These are phyloP conservation scores for Globisporangium paddicum DNA, from an alignment of 352 stramenopile species.

Conservation along the genomic window DNA sequence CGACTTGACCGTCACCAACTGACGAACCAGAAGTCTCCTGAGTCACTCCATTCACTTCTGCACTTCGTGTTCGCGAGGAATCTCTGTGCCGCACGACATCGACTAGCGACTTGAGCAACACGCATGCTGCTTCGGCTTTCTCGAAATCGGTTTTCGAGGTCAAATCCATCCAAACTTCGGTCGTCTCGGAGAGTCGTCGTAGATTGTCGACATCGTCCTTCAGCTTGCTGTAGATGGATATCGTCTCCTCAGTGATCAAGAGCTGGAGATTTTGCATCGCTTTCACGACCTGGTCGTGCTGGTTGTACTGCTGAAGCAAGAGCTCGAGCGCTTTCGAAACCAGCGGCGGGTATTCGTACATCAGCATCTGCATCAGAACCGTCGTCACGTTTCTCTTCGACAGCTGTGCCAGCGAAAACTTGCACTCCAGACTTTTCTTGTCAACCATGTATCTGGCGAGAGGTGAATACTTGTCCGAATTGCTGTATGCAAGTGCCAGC, in stretches of 20 bases:
- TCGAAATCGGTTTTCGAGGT: conserved; percentile 70
- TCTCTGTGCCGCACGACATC: conserved; percentile 24
- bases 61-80: not conserved
- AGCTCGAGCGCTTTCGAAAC: conserved; percentile 70
- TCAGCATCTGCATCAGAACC: conserved; percentile 72
- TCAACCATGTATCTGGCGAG: conserved; percentile 44
- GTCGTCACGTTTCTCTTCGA: conserved; percentile 40
- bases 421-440: conserved; percentile 49
- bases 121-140: conserved; percentile 41
- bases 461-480: conserved; percentile 37
- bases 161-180: conserved; percentile 80
- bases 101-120: conserved; percentile 37
- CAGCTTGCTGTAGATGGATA: conserved; percentile 58
- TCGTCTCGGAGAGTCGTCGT: conserved; percentile 58
- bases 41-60: not conserved
- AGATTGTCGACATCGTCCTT: conserved; percentile 66
- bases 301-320: conserved; percentile 67
- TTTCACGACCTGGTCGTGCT: conserved; percentile 67
- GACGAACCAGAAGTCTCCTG: not conserved
- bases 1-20: not conserved
- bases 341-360: conserved; percentile 73
- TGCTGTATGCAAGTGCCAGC: conserved; percentile 14
- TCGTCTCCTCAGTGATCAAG: conserved; percentile 55
- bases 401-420: conserved; percentile 45
- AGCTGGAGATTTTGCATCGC: conserved; percentile 58